phyloP scores from a whole-genome alignment of 805 yeast genomes.

The Clavispora vitiphila region DNA sequence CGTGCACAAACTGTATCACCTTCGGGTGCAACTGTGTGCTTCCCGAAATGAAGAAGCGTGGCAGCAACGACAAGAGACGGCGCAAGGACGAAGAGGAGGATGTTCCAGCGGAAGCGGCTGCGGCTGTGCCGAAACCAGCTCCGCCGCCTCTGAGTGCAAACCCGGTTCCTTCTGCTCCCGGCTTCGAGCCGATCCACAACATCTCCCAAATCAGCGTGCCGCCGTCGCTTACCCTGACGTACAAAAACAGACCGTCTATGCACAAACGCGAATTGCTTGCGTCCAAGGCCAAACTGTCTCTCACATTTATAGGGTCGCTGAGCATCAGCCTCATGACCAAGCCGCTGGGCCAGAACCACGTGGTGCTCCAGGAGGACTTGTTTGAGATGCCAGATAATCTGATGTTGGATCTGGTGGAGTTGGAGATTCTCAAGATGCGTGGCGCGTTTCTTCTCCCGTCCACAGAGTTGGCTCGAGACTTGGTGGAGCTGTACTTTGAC shows the following conservation, averaged over 20 bases:
- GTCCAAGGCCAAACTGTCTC: constrained; percentile 19
- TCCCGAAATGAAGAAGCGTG: constrained; percentile 53
- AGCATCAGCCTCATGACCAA: constrained; percentile 46
- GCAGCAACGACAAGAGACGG: constrained; percentile 10
- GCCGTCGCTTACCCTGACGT: constrained; percentile 38
- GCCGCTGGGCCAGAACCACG: constrained; percentile 44
- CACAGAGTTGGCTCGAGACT: constrained; percentile 50
- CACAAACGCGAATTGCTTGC: constrained; percentile 29
- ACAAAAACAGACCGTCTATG: constrained; percentile 34
- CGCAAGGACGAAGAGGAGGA: not conserved
- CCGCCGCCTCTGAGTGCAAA: not conserved
- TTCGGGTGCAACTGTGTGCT: constrained; percentile 68
- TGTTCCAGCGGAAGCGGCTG: too few species aligned
- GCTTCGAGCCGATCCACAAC: constrained; percentile 34
- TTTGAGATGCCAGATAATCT: constrained; percentile 30
- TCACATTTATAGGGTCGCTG: constrained; percentile 52
- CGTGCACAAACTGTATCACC: constrained; percentile 61
- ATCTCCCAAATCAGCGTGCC: constrained; percentile 39
- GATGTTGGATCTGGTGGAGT: constrained; percentile 50
- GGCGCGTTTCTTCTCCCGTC: constrained; percentile 73
- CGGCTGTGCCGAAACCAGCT: not conserved
- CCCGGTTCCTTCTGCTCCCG: not conserved
- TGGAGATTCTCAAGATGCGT: constrained; percentile 55
- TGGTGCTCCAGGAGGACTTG: constrained; percentile 38
- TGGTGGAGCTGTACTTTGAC: constrained; percentile 58